phyloP scores from a whole-genome alignment of 2,329 filamentous ascomycete genomes.

The Tolypocladium tropicale region DNA sequence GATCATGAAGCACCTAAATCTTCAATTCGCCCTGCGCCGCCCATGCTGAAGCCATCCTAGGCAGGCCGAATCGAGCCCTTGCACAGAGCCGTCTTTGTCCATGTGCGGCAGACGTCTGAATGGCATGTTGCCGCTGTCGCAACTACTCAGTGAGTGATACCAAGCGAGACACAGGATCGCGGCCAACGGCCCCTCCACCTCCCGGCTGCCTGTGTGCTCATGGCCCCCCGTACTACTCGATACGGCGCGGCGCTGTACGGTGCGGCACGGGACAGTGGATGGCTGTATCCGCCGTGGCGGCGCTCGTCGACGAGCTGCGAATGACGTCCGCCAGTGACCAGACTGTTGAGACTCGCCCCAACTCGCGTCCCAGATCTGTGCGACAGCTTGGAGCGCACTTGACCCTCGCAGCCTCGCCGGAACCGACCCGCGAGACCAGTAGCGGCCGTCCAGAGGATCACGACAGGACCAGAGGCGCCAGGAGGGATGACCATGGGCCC shows the following conservation, averaged over 20 bases:
- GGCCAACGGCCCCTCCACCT: not conserved
- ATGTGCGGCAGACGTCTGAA: not conserved
- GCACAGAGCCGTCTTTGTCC: not conserved
- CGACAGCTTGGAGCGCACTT: not conserved
- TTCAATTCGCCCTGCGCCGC: not conserved
- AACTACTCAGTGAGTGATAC: not conserved
- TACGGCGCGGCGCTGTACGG: not conserved
- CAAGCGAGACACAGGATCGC: not conserved
- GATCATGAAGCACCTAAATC: not conserved
- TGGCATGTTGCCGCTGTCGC: not conserved
- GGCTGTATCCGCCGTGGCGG: not conserved
- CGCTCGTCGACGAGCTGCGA: not conserved
- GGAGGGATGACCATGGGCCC: not conserved
- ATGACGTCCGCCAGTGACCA: not conserved
- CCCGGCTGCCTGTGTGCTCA: not conserved
- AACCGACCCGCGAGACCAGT: conserved; percentile 3
- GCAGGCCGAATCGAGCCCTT: not conserved
- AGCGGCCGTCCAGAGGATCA: not conserved
- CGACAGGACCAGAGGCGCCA: not conserved
- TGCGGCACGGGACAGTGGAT: not conserved
- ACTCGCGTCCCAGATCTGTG: conserved; percentile 1
- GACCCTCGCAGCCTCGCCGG: conserved; percentile 2
- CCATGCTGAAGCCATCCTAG: not conserved
- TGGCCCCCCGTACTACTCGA: not conserved
- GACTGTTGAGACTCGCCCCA: not conserved